phyloP scores from a whole-genome alignment of 768 basidiomycete genomes.

The Goffeauzyma gilvescens region DNA sequence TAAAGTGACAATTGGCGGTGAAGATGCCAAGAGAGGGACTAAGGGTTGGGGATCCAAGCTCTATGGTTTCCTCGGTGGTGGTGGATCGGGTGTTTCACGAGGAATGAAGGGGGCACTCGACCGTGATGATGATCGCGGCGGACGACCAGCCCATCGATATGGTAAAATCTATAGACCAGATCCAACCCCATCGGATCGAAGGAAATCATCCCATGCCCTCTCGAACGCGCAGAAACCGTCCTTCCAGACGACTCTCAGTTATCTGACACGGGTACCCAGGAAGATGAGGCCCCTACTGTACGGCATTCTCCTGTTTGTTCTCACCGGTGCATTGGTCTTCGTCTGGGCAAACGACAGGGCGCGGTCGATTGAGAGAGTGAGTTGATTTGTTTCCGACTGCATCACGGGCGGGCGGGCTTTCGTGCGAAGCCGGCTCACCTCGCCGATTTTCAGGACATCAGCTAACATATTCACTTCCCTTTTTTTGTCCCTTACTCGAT shows the following conservation, averaged over 20 bases:
- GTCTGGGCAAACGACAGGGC: constrained; percentile 3
- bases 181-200: not conserved
- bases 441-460: too few species aligned
- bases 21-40: not conserved
- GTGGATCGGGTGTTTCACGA: not conserved
- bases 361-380: constrained; percentile 7
- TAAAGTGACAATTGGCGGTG: not conserved
- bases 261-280: constrained; percentile 27
- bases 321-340: constrained; percentile 11
- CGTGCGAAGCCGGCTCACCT: too few species aligned
- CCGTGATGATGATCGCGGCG: not conserved
- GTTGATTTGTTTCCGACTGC: not conserved
- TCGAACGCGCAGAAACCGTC: constrained; percentile 13
- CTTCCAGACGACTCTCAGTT: constrained; percentile 17
- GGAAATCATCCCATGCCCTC: constrained; percentile 1
- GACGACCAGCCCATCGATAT: not conserved
- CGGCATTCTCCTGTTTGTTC: constrained; percentile 16
- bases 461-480: too few species aligned
- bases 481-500: too few species aligned
- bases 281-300: constrained; percentile 19
- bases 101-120: constrained; percentile 2
- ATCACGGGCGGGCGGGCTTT: not conserved
- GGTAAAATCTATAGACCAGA: not conserved
- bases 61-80: constrained; percentile 6
- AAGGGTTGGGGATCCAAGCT: not conserved